Percentiles rank a stretch among this genome's conserved stretches.
These are phyloP conservation scores for Cryptococcus sp. DNA, from an alignment of 1,284 basidiomycete genomes.

Conservation along the genomic window DNA sequence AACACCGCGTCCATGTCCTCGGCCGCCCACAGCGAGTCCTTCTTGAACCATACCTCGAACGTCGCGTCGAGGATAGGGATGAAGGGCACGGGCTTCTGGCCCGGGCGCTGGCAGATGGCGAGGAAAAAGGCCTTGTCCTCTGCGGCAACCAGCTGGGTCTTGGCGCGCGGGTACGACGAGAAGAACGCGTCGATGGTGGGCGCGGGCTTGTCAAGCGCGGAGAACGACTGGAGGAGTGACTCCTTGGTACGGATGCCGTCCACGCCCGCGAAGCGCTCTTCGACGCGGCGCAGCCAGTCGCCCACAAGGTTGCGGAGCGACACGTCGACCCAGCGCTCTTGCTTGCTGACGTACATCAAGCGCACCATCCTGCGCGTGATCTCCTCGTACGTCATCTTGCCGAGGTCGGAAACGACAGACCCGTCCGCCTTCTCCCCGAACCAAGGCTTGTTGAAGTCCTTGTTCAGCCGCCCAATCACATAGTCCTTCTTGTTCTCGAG, in stretches of 20 bases:
- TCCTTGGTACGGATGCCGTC: slow-evolving; percentile 71
- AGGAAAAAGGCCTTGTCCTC: slow-evolving; percentile 97
- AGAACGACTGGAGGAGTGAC: slow-evolving; percentile 86
- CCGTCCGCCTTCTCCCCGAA: slow-evolving; percentile 93
- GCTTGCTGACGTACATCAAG: slow-evolving; percentile 87
- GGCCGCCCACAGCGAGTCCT: slow-evolving; percentile 97
- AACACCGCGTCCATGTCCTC: slow-evolving; percentile 99
- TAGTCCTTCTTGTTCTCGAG: slow-evolving; percentile 81
- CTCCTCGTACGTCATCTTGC: slow-evolving; percentile 99
- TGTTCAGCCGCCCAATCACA: slow-evolving; percentile 88
- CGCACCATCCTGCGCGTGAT: slow-evolving; percentile 84
- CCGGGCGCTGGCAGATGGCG: slow-evolving; percentile 86
- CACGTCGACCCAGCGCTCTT: slow-evolving; percentile 89
- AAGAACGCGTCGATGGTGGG: slow-evolving; percentile 81
- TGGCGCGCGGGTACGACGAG: slow-evolving; percentile 74
- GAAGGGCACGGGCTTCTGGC: slow-evolving; percentile 98
- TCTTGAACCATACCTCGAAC: slow-evolving; percentile 99
- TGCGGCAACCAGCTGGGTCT: slow-evolving; percentile 81
- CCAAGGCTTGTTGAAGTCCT: slow-evolving; percentile 95
- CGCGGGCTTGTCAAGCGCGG: slow-evolving; percentile 74
- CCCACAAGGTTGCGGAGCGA: slow-evolving; percentile 93
- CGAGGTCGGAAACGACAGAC: slow-evolving; percentile 74
- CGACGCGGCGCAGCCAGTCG: slow-evolving; percentile 93
- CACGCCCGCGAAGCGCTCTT: slow-evolving; percentile 95
- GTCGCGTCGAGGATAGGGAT: slow-evolving; percentile 91